Evolutionary conservation across 1,284 basidiomycete species (phyloP).

Genomic region (Melampsora occidentalis): DNA sequence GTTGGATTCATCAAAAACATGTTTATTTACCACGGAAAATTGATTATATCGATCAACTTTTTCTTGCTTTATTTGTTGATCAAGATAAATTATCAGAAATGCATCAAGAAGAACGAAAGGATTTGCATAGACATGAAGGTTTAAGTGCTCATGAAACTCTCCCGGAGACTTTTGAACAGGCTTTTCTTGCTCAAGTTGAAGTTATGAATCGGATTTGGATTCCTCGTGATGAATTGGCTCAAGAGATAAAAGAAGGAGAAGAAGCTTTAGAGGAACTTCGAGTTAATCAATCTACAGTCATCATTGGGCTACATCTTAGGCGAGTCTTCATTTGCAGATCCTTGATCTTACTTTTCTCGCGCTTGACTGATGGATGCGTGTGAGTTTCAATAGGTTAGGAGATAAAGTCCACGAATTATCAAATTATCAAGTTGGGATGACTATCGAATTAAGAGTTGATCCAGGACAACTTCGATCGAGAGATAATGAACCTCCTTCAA

Average conservation of each 20-base stretch:
- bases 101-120: conserved; percentile 39
- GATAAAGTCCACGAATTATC: conserved; percentile 36
- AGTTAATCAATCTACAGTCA: background rate
- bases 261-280: conserved; percentile 13
- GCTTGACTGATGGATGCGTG: no score
- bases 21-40: conserved; percentile 43
- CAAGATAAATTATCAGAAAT: conserved; percentile 28
- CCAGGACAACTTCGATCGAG: background rate
- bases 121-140: no score
- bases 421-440: conserved; percentile 47
- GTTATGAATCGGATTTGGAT: conserved; percentile 21
- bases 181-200: conserved; percentile 40
- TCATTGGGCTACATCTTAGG: no score
- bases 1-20: no score
- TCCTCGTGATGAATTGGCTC: conserved; percentile 23
- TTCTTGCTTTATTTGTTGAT: conserved; percentile 43
- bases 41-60: conserved; percentile 47
- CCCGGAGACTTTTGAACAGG: background rate
- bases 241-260: background rate
- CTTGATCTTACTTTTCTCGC: no score
- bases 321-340: no score
- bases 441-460: background rate
- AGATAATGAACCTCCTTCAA: no score
- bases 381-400: background rate
- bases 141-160: no score